These are phyloP conservation scores for Byssoonygena ceratinophila DNA, from an alignment of 2,329 filamentous ascomycete species.

Conservation along the genomic window DNA sequence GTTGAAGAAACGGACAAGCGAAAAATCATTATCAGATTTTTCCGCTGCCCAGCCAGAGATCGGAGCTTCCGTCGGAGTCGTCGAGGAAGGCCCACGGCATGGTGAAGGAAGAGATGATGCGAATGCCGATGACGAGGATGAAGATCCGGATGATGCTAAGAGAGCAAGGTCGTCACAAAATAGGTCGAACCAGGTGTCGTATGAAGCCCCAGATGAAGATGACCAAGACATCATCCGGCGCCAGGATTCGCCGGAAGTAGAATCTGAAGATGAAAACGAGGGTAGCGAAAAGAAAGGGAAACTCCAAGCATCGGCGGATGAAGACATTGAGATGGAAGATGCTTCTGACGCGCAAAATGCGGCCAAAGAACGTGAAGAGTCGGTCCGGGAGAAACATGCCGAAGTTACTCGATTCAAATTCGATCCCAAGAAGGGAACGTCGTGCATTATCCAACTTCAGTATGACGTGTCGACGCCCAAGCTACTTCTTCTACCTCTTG, in stretches of 20 bases:
- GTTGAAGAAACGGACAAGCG: slow-evolving; percentile 63
- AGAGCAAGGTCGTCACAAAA: slow-evolving; percentile 55
- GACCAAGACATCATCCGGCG: slow-evolving; percentile 67
- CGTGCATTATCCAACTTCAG: slow-evolving; percentile 71
- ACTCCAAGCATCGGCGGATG: slow-evolving; percentile 21
- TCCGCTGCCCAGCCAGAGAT: slow-evolving; percentile 68
- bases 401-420: slow-evolving; percentile 70
- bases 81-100: slow-evolving; percentile 42
- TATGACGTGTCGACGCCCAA: slow-evolving; percentile 75
- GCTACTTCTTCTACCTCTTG: slow-evolving; percentile 81
- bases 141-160: slow-evolving; percentile 62
- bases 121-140: slow-evolving; percentile 59
- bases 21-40: slow-evolving; percentile 45
- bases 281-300: not conserved
- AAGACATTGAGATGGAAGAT: slow-evolving; percentile 30
- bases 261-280: slow-evolving; percentile 42
- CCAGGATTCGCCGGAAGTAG: slow-evolving; percentile 49
- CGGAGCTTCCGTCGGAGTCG: slow-evolving; percentile 49
- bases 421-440: slow-evolving; percentile 60
- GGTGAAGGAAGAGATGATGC: slow-evolving; percentile 44
- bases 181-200: slow-evolving; percentile 70
- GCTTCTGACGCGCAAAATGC: slow-evolving; percentile 23
- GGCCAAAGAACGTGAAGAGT: slow-evolving; percentile 47
- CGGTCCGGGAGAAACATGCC: slow-evolving; percentile 52
- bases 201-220: slow-evolving; percentile 85